Base-by-base conservation (phyloP, 2,329 filamentous ascomycete genomes). In the Cadophora gregata region DNA sequence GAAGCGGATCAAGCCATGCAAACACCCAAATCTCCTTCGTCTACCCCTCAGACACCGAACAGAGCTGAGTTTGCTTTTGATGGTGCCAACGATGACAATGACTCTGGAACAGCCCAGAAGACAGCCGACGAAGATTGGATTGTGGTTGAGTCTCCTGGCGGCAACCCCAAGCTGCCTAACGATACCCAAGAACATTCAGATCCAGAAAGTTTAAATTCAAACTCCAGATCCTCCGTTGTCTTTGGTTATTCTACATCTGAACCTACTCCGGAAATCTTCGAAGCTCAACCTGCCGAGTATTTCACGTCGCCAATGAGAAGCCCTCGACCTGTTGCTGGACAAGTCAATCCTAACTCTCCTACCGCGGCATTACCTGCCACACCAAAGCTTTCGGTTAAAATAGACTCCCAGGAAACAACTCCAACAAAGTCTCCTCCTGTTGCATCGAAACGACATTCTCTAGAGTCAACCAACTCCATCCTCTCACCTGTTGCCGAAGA, bases 231-330 rank as follows among this genome's bases (percentile, higher is more conserved):
- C 25, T 66, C 59, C 1, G 16, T 31, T 12, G 12, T 59, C 1
- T 29, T 38, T 29, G 66, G 62, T 12, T 71, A 72, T 53, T 45
- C 66, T 9, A 55, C 60, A 36, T 62, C 69, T 38, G 47, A 65
- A 36, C 66, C 70, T 58, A 66, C 65, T n/a, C 67, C 66, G 6
- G 69, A 71, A 59, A 67, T 71, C 25, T 58, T 62, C 21, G 59
- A 69, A 51, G 64, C 69, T 24, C 69, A 72, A 58, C 67, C 69
- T 59, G 65, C 68, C n/a, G 63, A 69, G 42, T 70, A 71, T 31
- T 72, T 72, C 36, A 3, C 38, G 47, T 21, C 33, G 19, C 33
- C 61, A 53, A 21, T 55, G 38, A 56, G 59, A 50, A 58, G 24
- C 9, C 33, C 31, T 33, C 36, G 25, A 24, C 48, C 14, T n/a